Evolutionary conservation across 148 eudicot species (phyloP).

Genomic region (Spergularia marina): DNA sequence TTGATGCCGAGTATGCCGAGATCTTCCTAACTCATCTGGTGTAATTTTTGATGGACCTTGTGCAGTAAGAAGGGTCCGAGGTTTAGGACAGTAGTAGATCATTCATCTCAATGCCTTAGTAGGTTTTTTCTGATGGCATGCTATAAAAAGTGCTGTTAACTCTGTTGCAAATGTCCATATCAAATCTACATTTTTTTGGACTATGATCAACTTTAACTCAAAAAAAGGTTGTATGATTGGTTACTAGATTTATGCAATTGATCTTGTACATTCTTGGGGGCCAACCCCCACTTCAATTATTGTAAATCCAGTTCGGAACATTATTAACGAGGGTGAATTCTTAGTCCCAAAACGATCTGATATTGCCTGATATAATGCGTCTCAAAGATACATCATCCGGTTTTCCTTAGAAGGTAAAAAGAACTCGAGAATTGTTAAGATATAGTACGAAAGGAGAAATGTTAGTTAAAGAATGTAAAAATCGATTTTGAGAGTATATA

Average conservation of each 20-base stretch:
- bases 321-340: no score
- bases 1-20: constrained; percentile 15
- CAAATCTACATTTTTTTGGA: constrained; percentile 8
- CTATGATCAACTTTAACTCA: background rate
- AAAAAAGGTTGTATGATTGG: background rate
- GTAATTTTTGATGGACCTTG: constrained; percentile 27
- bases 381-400: no score
- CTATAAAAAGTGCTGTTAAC: constrained; percentile 12
- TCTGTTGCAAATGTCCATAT: constrained; percentile 23
- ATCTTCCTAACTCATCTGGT: constrained; percentile 12
- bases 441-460: no score
- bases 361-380: no score
- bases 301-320: constrained; percentile 3
- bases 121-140: constrained; percentile 21
- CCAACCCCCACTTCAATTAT: background rate
- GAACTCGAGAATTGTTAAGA: no score
- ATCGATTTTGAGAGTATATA: no score
- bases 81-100: constrained; percentile 11
- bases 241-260: constrained; percentile 6
- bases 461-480: no score
- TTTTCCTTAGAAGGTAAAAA: no score
- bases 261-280: constrained; percentile 13
- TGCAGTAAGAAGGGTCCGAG: constrained; percentile 25
- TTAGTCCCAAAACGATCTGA: no score
- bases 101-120: constrained; percentile 25